Conservation (phyloP, 1,139 yeast species). For the Geotrichum restrictum region DNA sequence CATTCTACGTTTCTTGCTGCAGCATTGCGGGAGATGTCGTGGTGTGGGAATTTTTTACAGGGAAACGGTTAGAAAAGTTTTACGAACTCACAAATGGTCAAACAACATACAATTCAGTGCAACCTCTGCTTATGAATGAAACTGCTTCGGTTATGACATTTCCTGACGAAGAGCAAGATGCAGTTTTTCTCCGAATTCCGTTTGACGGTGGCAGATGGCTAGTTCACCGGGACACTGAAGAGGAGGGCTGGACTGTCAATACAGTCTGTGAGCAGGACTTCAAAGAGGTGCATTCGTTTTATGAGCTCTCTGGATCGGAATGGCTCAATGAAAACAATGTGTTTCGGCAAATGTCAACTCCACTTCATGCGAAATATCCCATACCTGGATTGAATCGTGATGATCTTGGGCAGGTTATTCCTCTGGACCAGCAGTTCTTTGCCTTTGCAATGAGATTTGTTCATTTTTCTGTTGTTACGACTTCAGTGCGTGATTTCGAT, state of each 20-base stretch:
- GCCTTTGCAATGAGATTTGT: conserved; percentile 20
- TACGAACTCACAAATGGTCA: neutral
- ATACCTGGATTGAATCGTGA: conserved; percentile 21
- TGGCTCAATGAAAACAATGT: conserved; percentile 41
- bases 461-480: conserved; percentile 13
- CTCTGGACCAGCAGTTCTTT: conserved; percentile 12
- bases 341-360: conserved; percentile 24
- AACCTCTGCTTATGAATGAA: conserved; percentile 1
- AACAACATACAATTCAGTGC: neutral
- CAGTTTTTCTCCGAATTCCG: conserved; percentile 18
- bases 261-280: conserved; percentile 45
- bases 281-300: conserved; percentile 47
- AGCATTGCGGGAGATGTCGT: conserved; percentile 31
- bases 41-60: conserved; percentile 31
- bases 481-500: conserved; percentile 8
- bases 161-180: conserved; percentile 9
- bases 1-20: conserved; percentile 29
- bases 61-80: conserved; percentile 10
- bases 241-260: conserved; percentile 56
- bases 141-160: neutral
- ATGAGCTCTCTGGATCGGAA: conserved; percentile 49
- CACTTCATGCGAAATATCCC: conserved; percentile 16
- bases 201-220: conserved; percentile 28
- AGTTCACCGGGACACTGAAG: conserved; percentile 41
- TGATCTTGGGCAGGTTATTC: conserved; percentile 10